phyloP scores from a whole-genome alignment of 352 stramenopile genomes.

The Sclerospora graminicola region DNA sequence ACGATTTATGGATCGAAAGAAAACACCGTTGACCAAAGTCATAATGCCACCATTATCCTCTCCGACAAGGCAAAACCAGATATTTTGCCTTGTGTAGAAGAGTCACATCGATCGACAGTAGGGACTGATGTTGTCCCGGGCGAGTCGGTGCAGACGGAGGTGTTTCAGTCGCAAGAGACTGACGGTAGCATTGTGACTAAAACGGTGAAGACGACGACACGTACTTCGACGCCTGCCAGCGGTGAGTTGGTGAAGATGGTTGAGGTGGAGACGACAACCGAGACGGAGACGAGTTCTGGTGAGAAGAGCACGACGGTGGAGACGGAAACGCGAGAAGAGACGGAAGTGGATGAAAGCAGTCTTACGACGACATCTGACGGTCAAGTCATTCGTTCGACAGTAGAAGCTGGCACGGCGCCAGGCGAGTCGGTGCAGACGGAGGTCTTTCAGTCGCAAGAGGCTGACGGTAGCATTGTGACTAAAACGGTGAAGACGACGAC shows the following conservation, averaged over 20 bases:
- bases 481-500: conserved; percentile 7
- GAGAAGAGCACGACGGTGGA: conserved; percentile 13
- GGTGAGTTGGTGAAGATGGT: conserved; percentile 9
- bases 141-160: conserved; percentile 13
- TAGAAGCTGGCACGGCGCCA: conserved; percentile 3
- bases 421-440: conserved; percentile 10
- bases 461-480: conserved; percentile 9
- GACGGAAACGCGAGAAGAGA: conserved; percentile 12
- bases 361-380: conserved; percentile 1
- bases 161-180: conserved; percentile 10
- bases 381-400: conserved; percentile 1
- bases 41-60: too few species aligned
- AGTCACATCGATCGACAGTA: neutral
- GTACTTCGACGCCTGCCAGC: conserved; percentile 2
- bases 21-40: too few species aligned
- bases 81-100: neutral
- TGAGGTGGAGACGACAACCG: conserved; percentile 10
- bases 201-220: conserved; percentile 7
- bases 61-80: neutral
- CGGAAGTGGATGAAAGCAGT: conserved; percentile 5
- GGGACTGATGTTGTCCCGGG: neutral
- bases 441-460: conserved; percentile 8
- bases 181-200: conserved; percentile 11
- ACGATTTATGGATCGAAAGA: too few species aligned
- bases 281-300: conserved; percentile 9